Percentiles rank a stretch among this genome's conserved stretches.
These are phyloP conservation scores for Phytophthora ramorum DNA, from an alignment of 352 stramenopile genomes.

Conservation along the genomic window DNA sequence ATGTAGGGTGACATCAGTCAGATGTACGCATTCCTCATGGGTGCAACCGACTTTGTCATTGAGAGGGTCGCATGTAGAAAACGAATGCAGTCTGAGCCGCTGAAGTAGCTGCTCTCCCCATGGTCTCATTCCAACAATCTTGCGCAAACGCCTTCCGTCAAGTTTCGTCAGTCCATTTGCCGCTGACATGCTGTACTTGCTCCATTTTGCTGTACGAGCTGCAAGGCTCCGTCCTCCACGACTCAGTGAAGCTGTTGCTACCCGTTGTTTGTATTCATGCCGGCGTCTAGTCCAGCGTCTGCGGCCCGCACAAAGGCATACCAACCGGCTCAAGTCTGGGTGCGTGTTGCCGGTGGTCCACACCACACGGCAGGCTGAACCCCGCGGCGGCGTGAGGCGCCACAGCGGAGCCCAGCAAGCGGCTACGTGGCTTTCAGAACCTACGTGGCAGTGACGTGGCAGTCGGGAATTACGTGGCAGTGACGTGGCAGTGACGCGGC, in stretches of 20 bases:
- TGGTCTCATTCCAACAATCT: not conserved
- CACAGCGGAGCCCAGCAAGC: too few relatives aligned
- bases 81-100: not conserved
- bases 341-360: too few relatives aligned
- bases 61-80: not conserved
- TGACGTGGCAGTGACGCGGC: too few relatives aligned
- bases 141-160: not conserved
- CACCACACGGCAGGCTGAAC: too few relatives aligned
- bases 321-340: not conserved
- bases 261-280: not conserved
- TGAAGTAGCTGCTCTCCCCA: not conserved
- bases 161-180: not conserved
- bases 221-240: not conserved
- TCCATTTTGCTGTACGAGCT: not conserved
- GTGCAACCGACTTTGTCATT: not conserved
- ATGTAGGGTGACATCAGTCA: not conserved
- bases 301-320: not conserved
- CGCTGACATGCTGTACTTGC: not conserved
- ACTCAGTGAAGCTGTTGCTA: not conserved
- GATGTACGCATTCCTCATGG: not conserved
- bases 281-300: not conserved
- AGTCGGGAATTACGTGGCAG: too few relatives aligned
- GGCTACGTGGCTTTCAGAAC: too few relatives aligned
- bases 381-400: too few relatives aligned
- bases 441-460: too few relatives aligned